phyloP scores from a whole-genome alignment of 2,329 filamentous ascomycete genomes.

The Paraphaeosphaeria minitans region DNA sequence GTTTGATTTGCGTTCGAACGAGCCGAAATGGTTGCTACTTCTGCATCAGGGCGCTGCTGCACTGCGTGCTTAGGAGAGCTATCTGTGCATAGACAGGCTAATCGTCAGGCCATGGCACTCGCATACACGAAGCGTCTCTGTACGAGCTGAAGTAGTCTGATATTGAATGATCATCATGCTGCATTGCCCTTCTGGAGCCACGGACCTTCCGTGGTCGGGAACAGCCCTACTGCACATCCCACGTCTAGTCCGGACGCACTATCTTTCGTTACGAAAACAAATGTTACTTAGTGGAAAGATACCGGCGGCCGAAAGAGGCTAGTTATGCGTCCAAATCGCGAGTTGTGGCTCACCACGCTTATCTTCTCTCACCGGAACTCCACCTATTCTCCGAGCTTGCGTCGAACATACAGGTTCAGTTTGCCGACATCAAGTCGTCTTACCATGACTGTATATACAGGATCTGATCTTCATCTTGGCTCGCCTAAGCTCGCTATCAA shows the following conservation, averaged over 20 bases:
- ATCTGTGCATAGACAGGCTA: neutral
- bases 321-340: neutral
- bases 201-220: neutral
- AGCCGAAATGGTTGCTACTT: neutral
- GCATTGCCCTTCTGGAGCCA: neutral
- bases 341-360: neutral
- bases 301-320: neutral
- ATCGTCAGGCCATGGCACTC: neutral
- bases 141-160: neutral
- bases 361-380: conserved; percentile 1
- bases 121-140: conserved; percentile 1
- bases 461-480: neutral
- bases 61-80: neutral
- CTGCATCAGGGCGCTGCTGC: neutral
- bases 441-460: neutral
- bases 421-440: neutral
- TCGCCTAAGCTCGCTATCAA: neutral
- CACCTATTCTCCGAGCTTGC: conserved; percentile 5
- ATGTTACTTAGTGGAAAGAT: neutral
- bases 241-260: neutral
- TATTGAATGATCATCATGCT: neutral
- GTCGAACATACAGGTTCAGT: neutral
- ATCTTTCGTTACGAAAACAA: neutral
- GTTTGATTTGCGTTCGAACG: neutral
- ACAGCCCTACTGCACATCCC: neutral